Conservation (phyloP, 2,329 filamentous ascomycete genomes). For the Pyrenophora graminea region DNA sequence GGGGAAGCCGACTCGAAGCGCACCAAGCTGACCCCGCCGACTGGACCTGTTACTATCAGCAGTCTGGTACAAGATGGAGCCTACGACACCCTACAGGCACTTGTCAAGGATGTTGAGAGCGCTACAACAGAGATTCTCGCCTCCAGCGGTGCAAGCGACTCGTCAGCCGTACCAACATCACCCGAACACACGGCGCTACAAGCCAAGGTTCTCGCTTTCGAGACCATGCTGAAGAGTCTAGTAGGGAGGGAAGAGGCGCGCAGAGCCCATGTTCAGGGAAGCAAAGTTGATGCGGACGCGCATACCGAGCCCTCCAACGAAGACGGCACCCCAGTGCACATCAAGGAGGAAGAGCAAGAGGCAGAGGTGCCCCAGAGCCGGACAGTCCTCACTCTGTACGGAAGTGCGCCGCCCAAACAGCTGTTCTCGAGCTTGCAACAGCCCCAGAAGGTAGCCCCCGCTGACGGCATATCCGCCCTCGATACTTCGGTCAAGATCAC, state of each 20-base stretch:
- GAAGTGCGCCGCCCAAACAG: conserved; percentile 72
- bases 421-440: conserved; percentile 84
- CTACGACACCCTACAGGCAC: conserved; percentile 50
- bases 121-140: conserved; percentile 48
- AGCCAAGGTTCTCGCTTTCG: conserved; percentile 41
- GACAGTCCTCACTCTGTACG: conserved; percentile 75
- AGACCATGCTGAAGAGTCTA: conserved; percentile 36
- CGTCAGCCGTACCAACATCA: conserved; percentile 31
- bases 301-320: conserved; percentile 13
- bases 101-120: conserved; percentile 49
- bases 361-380: conserved; percentile 48
- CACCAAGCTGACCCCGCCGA: conserved; percentile 46
- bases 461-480: conserved; percentile 41
- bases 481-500: conserved; percentile 51
- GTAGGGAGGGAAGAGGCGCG: conserved; percentile 37
- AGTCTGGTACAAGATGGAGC: conserved; percentile 43
- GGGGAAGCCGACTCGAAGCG: conserved; percentile 53
- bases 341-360: conserved; percentile 30
- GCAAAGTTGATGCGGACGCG: conserved; percentile 10
- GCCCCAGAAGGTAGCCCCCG: conserved; percentile 45
- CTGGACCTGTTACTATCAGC: conserved; percentile 42
- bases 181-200: conserved; percentile 43
- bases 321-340: conserved; percentile 16
- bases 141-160: conserved; percentile 33
- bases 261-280: conserved; percentile 12